Evolutionary conservation across 31 red algal genomes (phyloP), one percentile per base, ranked within the genome.

Genomic region (Porphyra umbilicalis): DNA sequence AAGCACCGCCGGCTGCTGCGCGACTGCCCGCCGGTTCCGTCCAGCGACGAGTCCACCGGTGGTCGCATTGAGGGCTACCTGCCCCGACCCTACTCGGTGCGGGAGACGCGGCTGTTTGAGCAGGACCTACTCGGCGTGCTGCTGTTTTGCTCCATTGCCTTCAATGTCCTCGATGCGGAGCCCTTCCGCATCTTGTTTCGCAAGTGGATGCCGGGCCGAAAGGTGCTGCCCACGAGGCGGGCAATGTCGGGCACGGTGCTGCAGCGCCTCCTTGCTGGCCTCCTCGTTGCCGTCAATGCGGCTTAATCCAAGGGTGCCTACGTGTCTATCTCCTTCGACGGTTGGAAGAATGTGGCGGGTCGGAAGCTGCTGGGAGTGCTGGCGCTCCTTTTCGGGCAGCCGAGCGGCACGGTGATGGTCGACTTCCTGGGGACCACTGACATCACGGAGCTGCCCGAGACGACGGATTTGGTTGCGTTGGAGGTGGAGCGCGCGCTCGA

Each of bases 71-170:
- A 80, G 18, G 57, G 78, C 8, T 39, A 79, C 32, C 77, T 94
- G 31, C 80, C 92, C 29, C 87, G 84, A 8, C 85, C 84, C 2
- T 75, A 90, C 14, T 90, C 83, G 38, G 87, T 79, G 25, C 80
- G 80, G 9, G 81, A 76, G 30, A 85, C 85, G 75, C 85, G 87
- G 14, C 35, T 88, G 16, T 87, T 90, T 74, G 42, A 76, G 77
- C 84, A 94, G 39, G 87, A 84, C 18, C 38, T 85, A 85, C 80
- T 90, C 75, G 90, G 92, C 87, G 75, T 94, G 9, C 76, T 94
- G 25, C 79, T 89, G 40, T 79, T 87, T 34, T 32, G 89, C n/a
- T 36, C 36, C 33, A 81, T 85, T 3, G 81, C 89, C 18, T 33
- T 94, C 37, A 86, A 83, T 29, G 83, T 78, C 13, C 79, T 77